Evolutionary conservation across 257 asterid species (phyloP).

Genomic region (Galeopsis tetrahit): DNA sequence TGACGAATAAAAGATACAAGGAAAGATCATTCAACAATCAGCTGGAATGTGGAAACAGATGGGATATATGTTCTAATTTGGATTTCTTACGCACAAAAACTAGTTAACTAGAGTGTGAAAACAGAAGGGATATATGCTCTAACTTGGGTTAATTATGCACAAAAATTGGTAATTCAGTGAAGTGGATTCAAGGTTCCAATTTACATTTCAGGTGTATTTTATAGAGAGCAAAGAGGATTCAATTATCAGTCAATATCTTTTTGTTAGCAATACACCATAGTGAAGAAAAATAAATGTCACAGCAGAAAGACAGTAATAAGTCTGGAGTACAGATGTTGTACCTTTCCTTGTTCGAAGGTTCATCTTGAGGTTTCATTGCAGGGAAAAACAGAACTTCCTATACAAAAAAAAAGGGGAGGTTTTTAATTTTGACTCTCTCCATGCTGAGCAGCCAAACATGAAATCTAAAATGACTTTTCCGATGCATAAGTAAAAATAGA

Average conservation of each 20-base stretch:
- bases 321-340: constrained; percentile 22
- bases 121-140: neutral
- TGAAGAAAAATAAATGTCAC: constrained; percentile 8
- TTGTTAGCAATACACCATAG: neutral
- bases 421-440: neutral
- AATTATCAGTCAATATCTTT: neutral
- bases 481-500: neutral
- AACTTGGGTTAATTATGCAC: neutral
- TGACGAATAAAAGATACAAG: neutral
- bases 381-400: constrained; percentile 94
- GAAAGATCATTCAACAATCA: neutral
- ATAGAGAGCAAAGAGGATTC: neutral
- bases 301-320: neutral
- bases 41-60: neutral
- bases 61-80: neutral
- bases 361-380: constrained; percentile 92
- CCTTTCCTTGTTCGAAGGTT: constrained; percentile 65
- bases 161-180: neutral
- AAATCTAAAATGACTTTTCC: neutral
- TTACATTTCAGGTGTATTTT: neutral
- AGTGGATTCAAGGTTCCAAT: neutral
- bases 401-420: neutral
- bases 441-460: neutral
- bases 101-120: neutral
- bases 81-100: neutral